phyloP scores from a whole-genome alignment of 2,329 filamentous ascomycete species.

The Epichloe scottii region DNA sequence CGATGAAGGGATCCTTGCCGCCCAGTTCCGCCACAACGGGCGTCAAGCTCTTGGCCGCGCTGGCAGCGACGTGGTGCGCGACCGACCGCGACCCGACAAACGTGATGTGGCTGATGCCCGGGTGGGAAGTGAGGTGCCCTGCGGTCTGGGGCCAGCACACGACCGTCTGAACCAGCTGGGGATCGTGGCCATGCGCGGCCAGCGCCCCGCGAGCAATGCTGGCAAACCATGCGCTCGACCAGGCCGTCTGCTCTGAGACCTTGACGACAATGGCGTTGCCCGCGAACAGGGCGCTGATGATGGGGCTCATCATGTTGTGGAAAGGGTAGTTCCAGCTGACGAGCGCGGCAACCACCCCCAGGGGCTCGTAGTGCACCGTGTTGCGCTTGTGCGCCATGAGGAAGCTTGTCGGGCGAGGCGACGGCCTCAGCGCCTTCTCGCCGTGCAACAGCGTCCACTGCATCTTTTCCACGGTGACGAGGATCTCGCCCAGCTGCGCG shows the following conservation, averaged over 20 bases:
- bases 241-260: constrained; percentile 88
- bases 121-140: constrained; percentile 71
- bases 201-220: constrained; percentile 69
- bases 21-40: constrained; percentile 86
- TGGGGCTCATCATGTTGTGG: constrained; percentile 84
- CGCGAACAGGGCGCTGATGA: constrained; percentile 82
- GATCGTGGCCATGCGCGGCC: constrained; percentile 67
- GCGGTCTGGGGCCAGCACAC: constrained; percentile 82
- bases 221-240: constrained; percentile 76
- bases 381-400: constrained; percentile 95
- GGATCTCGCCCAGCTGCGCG: constrained; percentile 83
- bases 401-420: constrained; percentile 70
- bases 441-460: constrained; percentile 90
- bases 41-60: constrained; percentile 74
- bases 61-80: constrained; percentile 76
- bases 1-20: constrained; percentile 84
- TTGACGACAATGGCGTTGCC: constrained; percentile 91
- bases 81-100: constrained; percentile 89
- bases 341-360: constrained; percentile 83
- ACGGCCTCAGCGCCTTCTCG: constrained; percentile 62
- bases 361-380: constrained; percentile 76
- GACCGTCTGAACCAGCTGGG: constrained; percentile 70
- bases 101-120: constrained; percentile 74
- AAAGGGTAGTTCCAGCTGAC: constrained; percentile 98
- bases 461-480: constrained; percentile 88